These are phyloP conservation scores for Leptodontidium sp. DNA, from an alignment of 2,329 filamentous ascomycete genomes.

Conservation along the genomic window DNA sequence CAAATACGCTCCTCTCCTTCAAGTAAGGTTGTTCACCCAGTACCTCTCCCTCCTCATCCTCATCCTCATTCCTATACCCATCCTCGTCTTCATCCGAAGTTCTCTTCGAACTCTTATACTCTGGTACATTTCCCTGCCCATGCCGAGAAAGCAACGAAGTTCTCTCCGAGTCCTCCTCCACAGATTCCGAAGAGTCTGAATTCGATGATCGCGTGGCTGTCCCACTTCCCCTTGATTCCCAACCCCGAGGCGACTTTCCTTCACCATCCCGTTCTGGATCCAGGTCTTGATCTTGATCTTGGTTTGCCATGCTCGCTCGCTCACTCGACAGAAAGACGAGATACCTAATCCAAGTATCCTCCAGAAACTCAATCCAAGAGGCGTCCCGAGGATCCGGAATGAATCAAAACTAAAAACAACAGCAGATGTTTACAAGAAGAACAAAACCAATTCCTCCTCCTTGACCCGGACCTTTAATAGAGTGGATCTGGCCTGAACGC, in stretches of 20 bases:
- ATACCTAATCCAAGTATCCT: too few species aligned
- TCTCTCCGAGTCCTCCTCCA: not conserved
- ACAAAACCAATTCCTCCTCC: too few species aligned
- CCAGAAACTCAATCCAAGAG: too few species aligned
- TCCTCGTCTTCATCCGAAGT: conserved; percentile 14
- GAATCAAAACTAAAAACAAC: too few species aligned
- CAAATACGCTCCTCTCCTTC: conserved; percentile 6
- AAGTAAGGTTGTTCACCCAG: not conserved
- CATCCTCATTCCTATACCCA: conserved; percentile 10
- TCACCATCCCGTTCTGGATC: not conserved
- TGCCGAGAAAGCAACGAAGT: conserved; percentile 7
- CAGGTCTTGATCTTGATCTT: not conserved
- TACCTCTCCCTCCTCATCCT: not conserved
- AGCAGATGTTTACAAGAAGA: too few species aligned
- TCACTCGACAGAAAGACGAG: too few species aligned
- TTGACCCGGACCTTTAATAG: too few species aligned
- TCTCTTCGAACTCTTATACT: conserved; percentile 26
- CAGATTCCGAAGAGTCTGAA: conserved; percentile 14
- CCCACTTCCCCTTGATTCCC: not conserved
- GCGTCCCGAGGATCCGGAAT: too few species aligned
- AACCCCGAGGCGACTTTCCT: not conserved
- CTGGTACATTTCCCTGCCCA: conserved; percentile 1
- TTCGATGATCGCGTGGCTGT: not conserved
- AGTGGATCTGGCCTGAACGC: too few species aligned
- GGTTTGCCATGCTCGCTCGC: not conserved